Conservation (phyloP, 345 rosid genomes). For the Eucalyptus marginata region DNA sequence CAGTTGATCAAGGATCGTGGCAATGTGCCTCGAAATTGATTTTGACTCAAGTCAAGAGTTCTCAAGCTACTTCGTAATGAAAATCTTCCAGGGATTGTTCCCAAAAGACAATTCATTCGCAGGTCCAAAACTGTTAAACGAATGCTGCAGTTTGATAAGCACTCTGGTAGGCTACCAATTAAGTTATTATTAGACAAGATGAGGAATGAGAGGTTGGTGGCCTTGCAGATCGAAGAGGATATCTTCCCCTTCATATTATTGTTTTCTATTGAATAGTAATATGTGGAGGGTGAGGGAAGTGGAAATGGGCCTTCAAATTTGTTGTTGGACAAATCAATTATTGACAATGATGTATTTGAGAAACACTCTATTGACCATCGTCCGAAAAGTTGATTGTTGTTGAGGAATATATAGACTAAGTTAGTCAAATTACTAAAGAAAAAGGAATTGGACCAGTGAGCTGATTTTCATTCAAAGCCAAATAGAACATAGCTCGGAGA, state of each 20-base stretch:
- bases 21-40: not conserved
- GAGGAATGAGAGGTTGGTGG: not conserved
- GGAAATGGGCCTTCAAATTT: not conserved
- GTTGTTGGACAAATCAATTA: not conserved
- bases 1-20: not conserved
- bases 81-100: not conserved
- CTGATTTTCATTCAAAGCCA: not conserved
- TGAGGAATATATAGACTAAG: rapidly evolving
- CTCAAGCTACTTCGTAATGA: not conserved
- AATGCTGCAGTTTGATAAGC: not conserved
- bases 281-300: not conserved
- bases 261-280: not conserved
- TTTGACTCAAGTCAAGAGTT: not conserved
- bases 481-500: not conserved
- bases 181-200: not conserved
- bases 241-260: slow-evolving; percentile 9
- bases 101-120: not conserved
- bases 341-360: not conserved
- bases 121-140: not conserved
- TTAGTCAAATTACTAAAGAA: not conserved
- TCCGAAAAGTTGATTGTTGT: too few species aligned
- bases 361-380: not conserved
- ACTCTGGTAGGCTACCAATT: not conserved
- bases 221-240: not conserved
- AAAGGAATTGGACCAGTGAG: slow-evolving; percentile 4